Evolutionary conservation across 108 stramenopile genomes (phyloP).

Genomic region (Discostella stelligeroides): DNA sequence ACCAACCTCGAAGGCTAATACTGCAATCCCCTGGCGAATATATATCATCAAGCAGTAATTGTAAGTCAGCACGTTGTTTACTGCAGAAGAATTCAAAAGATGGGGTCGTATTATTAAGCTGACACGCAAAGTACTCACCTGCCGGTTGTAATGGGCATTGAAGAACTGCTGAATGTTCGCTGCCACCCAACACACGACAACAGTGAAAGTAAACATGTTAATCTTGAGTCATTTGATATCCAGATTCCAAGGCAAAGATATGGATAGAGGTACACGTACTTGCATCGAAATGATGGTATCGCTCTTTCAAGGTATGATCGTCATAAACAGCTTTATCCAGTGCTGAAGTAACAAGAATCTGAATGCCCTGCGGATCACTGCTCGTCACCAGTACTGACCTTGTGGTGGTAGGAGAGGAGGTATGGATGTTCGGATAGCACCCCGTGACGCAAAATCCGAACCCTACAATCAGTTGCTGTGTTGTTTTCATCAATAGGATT

Average conservation of each 20-base stretch:
- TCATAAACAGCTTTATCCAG: slow-evolving; percentile 13
- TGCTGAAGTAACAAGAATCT: slow-evolving; percentile 67
- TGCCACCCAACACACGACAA: slow-evolving; percentile 5
- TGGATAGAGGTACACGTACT: slow-evolving; percentile 56
- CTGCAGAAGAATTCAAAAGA: background rate
- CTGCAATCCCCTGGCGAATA: slow-evolving; percentile 60
- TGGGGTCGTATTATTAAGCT: background rate
- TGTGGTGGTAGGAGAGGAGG: slow-evolving; percentile 31
- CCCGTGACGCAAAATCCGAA: slow-evolving; percentile 85
- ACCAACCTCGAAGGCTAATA: slow-evolving; percentile 72
- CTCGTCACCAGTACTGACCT: slow-evolving; percentile 75
- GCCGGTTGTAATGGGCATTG: slow-evolving; percentile 55
- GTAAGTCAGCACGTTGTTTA: background rate
- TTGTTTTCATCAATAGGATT: no score
- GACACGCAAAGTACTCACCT: background rate
- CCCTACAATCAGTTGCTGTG: slow-evolving; percentile 73
- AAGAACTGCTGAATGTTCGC: slow-evolving; percentile 61
- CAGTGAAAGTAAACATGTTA: background rate
- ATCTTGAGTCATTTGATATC: no score
- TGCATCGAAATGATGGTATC: slow-evolving; percentile 1
- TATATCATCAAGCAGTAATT: background rate
- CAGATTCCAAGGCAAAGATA: no score
- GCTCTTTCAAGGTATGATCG: background rate
- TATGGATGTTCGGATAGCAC: slow-evolving; percentile 33
- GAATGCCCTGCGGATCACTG: slow-evolving; percentile 76